Percentiles rank a stretch among this genome's conserved stretches.
These are phyloP conservation scores for Aegilops speltoides DNA, from an alignment of 176 grass and related monocot species.

Conservation along the genomic window DNA sequence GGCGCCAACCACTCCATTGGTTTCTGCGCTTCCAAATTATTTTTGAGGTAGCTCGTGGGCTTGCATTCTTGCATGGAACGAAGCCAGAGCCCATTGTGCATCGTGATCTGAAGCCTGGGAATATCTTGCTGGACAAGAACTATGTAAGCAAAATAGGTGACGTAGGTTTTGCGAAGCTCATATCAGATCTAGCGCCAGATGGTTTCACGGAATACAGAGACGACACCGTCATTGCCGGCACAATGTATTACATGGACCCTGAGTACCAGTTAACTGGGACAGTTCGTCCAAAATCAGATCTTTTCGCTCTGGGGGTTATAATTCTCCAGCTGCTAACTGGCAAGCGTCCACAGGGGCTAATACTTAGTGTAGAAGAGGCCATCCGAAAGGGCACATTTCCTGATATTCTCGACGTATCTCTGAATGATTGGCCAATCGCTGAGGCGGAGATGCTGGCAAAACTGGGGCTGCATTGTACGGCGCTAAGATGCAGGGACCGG, in stretches of 20 bases:
- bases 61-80: conserved; percentile 75
- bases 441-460: conserved; percentile 72
- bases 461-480: conserved; percentile 63
- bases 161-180: conserved; percentile 78
- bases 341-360: conserved; percentile 62
- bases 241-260: conserved; percentile 89
- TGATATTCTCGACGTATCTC: conserved; percentile 50
- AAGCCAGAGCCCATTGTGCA: conserved; percentile 93
- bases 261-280: conserved; percentile 94
- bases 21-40: conserved; percentile 70
- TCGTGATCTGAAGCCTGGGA: conserved; percentile 90
- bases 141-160: conserved; percentile 90
- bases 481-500: conserved; percentile 68
- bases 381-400: conserved; percentile 43
- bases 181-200: conserved; percentile 73
- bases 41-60: conserved; percentile 73
- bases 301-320: conserved; percentile 76
- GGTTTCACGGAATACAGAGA: conserved; percentile 86
- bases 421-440: conserved; percentile 61
- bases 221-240: conserved; percentile 77
- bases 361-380: conserved; percentile 46
- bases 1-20: conserved; percentile 64
- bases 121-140: conserved; percentile 86
- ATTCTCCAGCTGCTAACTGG: conserved; percentile 74
- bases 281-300: conserved; percentile 86